A percentile compares a stretch with the other conserved stretches of the same genome.
Evolutionary conservation across 495 filamentous ascomycete species (phyloP).

Genomic region (Penicillium coprophilum): DNA sequence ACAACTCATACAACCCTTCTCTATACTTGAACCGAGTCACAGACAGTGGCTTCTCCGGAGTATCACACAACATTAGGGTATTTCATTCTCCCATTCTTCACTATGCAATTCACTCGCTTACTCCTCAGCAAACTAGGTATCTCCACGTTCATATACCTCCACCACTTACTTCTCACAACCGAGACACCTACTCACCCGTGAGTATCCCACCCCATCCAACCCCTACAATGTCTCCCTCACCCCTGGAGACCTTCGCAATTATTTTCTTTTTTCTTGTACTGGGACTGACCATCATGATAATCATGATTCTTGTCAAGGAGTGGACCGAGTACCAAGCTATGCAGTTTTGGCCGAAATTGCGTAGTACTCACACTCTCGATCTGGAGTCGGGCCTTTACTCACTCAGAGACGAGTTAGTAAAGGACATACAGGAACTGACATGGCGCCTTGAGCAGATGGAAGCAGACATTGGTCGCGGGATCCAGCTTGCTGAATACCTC

Average conservation of each 20-base stretch:
- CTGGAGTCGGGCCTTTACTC: constrained; percentile 6
- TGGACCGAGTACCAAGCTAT: constrained; percentile 6
- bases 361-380: constrained; percentile 3
- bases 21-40: background rate
- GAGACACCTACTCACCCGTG: background rate
- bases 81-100: background rate
- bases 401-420: no score
- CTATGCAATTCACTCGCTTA: background rate
- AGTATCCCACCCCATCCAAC: background rate
- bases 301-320: constrained; percentile 10
- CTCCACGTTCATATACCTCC: background rate
- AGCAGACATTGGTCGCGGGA: background rate
- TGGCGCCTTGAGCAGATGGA: constrained; percentile 1
- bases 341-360: constrained; percentile 12
- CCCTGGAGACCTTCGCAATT: background rate
- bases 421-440: background rate
- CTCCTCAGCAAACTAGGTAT: background rate
- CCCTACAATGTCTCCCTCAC: background rate
- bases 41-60: background rate
- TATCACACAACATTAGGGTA: background rate
- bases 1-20: background rate
- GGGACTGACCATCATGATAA: background rate
- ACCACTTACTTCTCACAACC: no score
- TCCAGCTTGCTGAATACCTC: background rate
- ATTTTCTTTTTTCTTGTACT: background rate